Conservation (phyloP, 306 rosid species). For the Cucurbita ficifolia region DNA sequence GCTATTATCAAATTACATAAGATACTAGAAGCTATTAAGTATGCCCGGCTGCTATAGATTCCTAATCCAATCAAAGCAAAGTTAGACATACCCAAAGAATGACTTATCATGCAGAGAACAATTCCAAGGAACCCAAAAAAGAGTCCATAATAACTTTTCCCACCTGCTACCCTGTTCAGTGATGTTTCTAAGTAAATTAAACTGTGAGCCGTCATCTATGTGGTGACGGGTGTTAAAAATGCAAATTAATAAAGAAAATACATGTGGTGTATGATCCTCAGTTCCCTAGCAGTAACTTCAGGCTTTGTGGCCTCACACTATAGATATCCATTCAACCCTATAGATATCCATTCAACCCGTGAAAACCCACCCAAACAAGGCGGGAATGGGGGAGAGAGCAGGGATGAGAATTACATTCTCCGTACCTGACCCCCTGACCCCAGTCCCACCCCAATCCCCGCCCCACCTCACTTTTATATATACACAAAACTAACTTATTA, state of each 20-base stretch:
- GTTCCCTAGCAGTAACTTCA: neutral
- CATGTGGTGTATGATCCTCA: neutral
- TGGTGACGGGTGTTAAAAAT: neutral
- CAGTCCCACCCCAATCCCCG: no score
- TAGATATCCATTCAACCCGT: no score
- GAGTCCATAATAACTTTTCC: neutral
- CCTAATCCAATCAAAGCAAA: neutral
- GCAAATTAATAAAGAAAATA: neutral
- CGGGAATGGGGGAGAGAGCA: no score
- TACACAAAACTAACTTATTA: no score
- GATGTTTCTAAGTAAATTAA: neutral
- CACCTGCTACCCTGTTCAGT: neutral
- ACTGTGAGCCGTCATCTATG: neutral
- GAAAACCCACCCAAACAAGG: no score
- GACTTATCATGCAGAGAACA: neutral
- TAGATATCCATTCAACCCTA: no score
- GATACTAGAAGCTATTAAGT: neutral
- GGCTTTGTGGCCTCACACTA: neutral
- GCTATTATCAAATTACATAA: neutral
- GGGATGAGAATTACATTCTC: no score
- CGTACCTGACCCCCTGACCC: no score
- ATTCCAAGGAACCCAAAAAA: neutral
- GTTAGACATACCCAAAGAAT: neutral
- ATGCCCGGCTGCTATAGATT: neutral
- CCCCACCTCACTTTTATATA: no score